Percentiles rank a stretch among this genome's conserved stretches.
Evolutionary conservation across 1,139 yeast genomes (phyloP).

Genomic region (Tardiomyces blankii): DNA sequence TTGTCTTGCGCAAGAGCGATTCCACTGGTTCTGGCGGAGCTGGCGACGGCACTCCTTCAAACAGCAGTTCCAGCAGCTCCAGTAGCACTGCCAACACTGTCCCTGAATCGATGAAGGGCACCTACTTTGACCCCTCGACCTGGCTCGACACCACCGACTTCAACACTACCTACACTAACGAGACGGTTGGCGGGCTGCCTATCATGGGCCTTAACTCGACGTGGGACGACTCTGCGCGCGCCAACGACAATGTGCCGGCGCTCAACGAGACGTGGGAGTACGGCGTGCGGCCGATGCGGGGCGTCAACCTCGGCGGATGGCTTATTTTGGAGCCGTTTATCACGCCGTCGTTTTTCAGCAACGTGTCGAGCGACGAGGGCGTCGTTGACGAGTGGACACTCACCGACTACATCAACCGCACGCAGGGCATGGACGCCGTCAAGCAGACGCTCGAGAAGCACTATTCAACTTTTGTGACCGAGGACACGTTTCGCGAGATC

Average conservation of each 20-base stretch:
- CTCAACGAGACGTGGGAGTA: constrained; percentile 32
- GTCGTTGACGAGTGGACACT: constrained; percentile 27
- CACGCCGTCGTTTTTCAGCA: constrained; percentile 67
- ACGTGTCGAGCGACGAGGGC: constrained; percentile 23
- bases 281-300: constrained; percentile 42
- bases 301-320: constrained; percentile 92
- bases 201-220: constrained; percentile 26
- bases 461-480: constrained; percentile 68
- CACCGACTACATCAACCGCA: constrained; percentile 33
- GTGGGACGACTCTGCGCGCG: constrained; percentile 20
- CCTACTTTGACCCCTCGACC: constrained; percentile 22
- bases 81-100: constrained; percentile 2
- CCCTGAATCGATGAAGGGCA: constrained; percentile 18
- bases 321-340: constrained; percentile 73
- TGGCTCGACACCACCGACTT: constrained; percentile 26
- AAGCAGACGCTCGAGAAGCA: constrained; percentile 40
- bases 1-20: constrained; percentile 15
- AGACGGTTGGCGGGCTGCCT: constrained; percentile 26
- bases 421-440: constrained; percentile 36
- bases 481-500: constrained; percentile 54
- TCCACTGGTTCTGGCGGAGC: background rate
- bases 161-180: constrained; percentile 26
- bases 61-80: constrained; percentile 1
- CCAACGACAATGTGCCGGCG: constrained; percentile 21
- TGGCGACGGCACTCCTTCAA: background rate